Base-by-base conservation (phyloP, 495 filamentous ascomycete species). In the Hypoxylon perforatum region DNA sequence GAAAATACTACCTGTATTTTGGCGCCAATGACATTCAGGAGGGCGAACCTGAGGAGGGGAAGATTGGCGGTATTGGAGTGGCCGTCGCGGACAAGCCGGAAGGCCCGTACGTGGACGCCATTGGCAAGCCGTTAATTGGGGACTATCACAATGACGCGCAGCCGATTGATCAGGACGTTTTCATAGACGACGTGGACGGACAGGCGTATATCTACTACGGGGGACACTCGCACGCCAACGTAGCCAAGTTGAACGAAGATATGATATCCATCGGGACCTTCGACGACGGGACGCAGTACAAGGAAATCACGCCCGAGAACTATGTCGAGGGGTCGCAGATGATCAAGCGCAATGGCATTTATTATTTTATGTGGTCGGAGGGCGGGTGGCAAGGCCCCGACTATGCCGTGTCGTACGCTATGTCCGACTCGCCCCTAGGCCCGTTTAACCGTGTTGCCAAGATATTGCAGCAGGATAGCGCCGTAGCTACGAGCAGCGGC, bases 171-270 rank as follows among this genome's bases (percentile, higher is more conserved):
- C 81, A 82, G 15, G 81, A 81, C 10, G 75, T 76, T 0, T 85
- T 85, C 65, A 77, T 84, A 1, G 82, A 85, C 48, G 78, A 80
- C 8, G 45, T 48, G 10, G 78, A 84, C 28, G 76, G 77, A 1
- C 72, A 82, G 66, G 81, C 75, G 0, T 85, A 85, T 65, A 71
- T 84, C 11, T 84, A 84, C 65, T 84, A 84, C 50, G 83, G 82
- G 0, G 81, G 82, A 0, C 80, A 78, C 62, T 76, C 77, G 17
- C 78, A 82, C 58, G 74, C 74, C 15, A 73, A 80, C 6, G 77
- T 81, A 1, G 80, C 77, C 0, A 78, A 82, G 63, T 56, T 84
- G 22, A 76, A 76, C 23, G 70, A 72, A 9, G 81, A 82, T 58
- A 84, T 82, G 81, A 73, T 81, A 17, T 78, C 73, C 0, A 61